Base-by-base conservation (phyloP, 2,329 filamentous ascomycete species). In the Septoria petroselini region DNA sequence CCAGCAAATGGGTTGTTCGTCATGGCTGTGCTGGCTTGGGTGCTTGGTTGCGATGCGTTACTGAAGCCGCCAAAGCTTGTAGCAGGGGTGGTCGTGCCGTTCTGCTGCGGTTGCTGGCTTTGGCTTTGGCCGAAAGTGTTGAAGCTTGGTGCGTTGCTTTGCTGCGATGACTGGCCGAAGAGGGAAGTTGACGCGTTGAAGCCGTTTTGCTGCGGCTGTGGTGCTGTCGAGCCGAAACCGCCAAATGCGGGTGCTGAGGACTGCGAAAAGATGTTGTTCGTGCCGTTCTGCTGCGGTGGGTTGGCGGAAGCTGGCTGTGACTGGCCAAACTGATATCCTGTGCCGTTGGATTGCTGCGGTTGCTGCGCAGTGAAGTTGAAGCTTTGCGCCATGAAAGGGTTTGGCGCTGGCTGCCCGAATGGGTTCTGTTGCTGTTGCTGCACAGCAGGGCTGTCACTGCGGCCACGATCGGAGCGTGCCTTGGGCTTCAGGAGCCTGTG, bases 1-100 rank as follows among this genome's bases (percentile, higher is more conserved):
- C 19, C 30, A 15, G 29, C 37, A 19, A 50, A 50, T 11, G 33
- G 29, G 41, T 39, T 46, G 41, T n/a, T 50, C n/a, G 37, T 33
- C 29, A 41, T 38, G 38, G 31, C 41, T 31, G 33, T 50, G 19
- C 51, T 39, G 25, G 44, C 52, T 30, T 52, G 44, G 15, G 46
- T 49, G 19, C 19, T 48, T 27, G 52, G 50, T 31, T 49, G 50
- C 37, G 53, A 48, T 31, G 55, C 29, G 39, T 42, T 50, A 40
- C 48, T 42, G 25, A 58, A 58, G 31, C 53, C 54, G 37, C 53
- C 53, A 25, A 58, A 58, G 40, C 48, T 58, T 5, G 53, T 54
- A 31, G 37, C 39, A 12, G 52, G 50, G 25, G 52, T 50, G 9
- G 48, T 45, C n/a, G 44, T 50, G 35, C 51, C 54, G 43, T 57